A percentile compares a stretch with the other conserved stretches of the same genome.
Conservation (phyloP, 2,329 filamentous ascomycete species). For the Aspergillus flavus region DNA sequence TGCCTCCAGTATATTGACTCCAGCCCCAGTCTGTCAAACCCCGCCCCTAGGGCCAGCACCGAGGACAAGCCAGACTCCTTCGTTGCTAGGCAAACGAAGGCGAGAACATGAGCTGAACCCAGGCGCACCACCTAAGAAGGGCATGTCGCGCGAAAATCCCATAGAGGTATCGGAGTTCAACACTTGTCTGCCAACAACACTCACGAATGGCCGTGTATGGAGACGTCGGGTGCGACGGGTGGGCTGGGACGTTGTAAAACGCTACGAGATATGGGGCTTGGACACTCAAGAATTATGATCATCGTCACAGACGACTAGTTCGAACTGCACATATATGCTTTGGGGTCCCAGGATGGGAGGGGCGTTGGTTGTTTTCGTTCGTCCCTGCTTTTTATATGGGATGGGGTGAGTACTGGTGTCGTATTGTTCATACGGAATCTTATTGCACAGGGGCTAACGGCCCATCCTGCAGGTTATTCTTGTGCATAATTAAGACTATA, state of each 20-base stretch:
- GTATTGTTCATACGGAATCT: no score
- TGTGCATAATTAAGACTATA: background rate
- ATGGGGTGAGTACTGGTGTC: background rate
- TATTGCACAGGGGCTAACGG: background rate
- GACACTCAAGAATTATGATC: constrained; percentile 42
- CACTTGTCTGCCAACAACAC: constrained; percentile 13
- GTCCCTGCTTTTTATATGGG: background rate
- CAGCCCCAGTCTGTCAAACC: background rate
- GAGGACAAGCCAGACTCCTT: background rate
- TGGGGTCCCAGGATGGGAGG: background rate
- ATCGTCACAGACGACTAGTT: background rate
- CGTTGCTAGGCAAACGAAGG: constrained; percentile 25
- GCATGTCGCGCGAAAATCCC: background rate
- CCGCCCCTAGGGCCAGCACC: background rate
- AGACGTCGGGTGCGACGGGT: constrained; percentile 39
- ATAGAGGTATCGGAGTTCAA: background rate
- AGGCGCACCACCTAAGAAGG: background rate
- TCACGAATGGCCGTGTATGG: constrained; percentile 28
- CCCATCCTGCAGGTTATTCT: background rate
- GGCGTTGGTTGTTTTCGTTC: background rate
- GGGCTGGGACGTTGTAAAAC: constrained; percentile 43
- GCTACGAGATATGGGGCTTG: constrained; percentile 49
- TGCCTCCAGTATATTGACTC: constrained; percentile 4
- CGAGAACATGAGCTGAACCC: constrained; percentile 17
- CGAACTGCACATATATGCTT: background rate